Evolutionary conservation across 2,329 filamentous ascomycete genomes (phyloP).

Genomic region (Arthrobotrys entomopaga): DNA sequence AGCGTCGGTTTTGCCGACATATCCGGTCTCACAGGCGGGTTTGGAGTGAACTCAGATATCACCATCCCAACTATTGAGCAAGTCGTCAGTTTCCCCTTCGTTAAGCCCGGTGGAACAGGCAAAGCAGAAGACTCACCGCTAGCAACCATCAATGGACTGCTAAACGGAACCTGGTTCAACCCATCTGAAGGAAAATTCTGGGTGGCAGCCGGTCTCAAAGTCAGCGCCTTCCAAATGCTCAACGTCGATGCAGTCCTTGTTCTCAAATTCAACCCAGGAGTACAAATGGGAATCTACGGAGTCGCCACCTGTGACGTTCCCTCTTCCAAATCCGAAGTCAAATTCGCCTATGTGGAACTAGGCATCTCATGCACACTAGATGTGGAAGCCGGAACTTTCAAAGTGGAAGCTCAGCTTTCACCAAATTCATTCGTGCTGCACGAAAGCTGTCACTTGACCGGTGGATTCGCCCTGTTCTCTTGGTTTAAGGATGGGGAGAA

Average conservation of each 20-base stretch:
- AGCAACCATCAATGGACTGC: background rate
- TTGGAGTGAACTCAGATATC: slow-evolving; percentile 63
- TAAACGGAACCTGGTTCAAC: background rate
- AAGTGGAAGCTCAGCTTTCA: slow-evolving; percentile 36
- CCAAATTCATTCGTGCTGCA: slow-evolving; percentile 63
- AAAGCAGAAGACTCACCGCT: slow-evolving; percentile 5
- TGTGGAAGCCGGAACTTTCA: slow-evolving; percentile 60
- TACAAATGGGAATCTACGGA: slow-evolving; percentile 62
- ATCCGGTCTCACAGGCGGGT: slow-evolving; percentile 61
- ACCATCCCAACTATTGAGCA: slow-evolving; percentile 59
- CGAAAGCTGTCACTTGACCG: slow-evolving; percentile 63
- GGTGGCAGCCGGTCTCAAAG: slow-evolving; percentile 62
- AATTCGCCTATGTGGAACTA: slow-evolving; percentile 63
- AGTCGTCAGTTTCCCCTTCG: slow-evolving; percentile 61
- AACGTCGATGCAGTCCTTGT: slow-evolving; percentile 61
- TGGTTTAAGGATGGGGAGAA: slow-evolving; percentile 53
- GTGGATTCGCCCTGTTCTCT: slow-evolving; percentile 24
- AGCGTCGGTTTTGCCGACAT: slow-evolving; percentile 62
- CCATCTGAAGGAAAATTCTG: slow-evolving; percentile 61
- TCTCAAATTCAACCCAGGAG: slow-evolving; percentile 59
- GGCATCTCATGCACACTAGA: slow-evolving; percentile 61
- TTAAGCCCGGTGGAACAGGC: slow-evolving; percentile 45
- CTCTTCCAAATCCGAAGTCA: slow-evolving; percentile 27
- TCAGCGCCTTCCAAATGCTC: slow-evolving; percentile 63
- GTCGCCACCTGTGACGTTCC: slow-evolving; percentile 60